phyloP scores from a whole-genome alignment of 2,329 filamentous ascomycete species.

The Sporothrix curviconia region DNA sequence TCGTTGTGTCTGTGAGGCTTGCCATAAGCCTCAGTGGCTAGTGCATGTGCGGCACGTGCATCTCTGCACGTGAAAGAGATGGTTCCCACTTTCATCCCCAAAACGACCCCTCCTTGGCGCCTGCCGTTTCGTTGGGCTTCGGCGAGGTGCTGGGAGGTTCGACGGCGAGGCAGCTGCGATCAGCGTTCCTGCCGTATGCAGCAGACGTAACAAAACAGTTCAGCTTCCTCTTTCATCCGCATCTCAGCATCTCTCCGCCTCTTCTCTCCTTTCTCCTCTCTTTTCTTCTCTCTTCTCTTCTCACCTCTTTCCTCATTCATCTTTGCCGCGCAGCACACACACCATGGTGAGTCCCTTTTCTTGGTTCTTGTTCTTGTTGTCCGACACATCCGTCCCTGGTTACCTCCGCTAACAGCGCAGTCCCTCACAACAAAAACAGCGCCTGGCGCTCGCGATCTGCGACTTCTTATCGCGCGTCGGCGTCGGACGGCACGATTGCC shows the following conservation, averaged over 20 bases:
- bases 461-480: constrained; percentile 83
- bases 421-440: constrained; percentile 58
- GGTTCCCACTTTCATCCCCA: too few species aligned
- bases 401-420: constrained; percentile 15
- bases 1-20: too few species aligned
- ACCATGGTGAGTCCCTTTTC: neutral
- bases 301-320: neutral
- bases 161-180: neutral
- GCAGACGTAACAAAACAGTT: too few species aligned
- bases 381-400: neutral
- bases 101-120: neutral
- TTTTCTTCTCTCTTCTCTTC: too few species aligned
- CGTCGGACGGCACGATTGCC: constrained; percentile 80
- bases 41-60: too few species aligned
- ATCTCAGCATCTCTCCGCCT: neutral
- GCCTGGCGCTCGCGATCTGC: constrained; percentile 93
- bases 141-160: constrained; percentile 5
- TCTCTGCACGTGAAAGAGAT: too few species aligned
- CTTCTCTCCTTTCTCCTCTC: too few species aligned
- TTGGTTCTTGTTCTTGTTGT: too few species aligned
- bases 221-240: too few species aligned
- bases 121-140: neutral
- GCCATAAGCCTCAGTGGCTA: too few species aligned
- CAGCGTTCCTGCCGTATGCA: too few species aligned
- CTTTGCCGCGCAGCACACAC: neutral